Conservation (phyloP, 2,329 filamentous ascomycete genomes). For the Fusarium begoniae region DNA sequence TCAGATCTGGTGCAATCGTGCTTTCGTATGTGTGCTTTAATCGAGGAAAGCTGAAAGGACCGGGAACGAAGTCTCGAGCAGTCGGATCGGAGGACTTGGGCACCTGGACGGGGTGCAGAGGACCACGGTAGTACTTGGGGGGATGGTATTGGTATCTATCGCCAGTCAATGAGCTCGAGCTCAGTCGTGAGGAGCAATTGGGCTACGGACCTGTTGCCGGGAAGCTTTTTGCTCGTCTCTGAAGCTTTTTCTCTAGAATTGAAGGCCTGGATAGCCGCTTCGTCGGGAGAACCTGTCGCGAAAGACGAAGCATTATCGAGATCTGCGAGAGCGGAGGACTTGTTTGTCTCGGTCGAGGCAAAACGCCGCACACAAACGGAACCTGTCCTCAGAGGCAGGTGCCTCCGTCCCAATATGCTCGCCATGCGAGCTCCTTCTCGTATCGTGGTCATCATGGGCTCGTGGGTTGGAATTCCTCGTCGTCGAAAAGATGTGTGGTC, state of each 20-base stretch:
- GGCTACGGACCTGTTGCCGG: constrained; percentile 56
- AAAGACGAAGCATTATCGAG: constrained; percentile 63
- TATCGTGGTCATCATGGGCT: constrained; percentile 51
- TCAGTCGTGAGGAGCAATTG: neutral
- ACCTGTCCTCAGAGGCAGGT: constrained; percentile 38
- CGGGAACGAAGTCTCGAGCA: constrained; percentile 88
- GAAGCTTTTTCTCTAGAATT: constrained; percentile 49
- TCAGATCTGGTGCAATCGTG: constrained; percentile 86
- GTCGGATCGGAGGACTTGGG: constrained; percentile 86
- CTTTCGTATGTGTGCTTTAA: constrained; percentile 90
- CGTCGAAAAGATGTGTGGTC: constrained; percentile 35
- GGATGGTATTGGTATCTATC: constrained; percentile 93
- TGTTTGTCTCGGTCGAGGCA: constrained; percentile 56
- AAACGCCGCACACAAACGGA: constrained; percentile 50
- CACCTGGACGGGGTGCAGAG: constrained; percentile 90
- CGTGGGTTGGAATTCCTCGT: constrained; percentile 21
- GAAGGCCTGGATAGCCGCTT: constrained; percentile 52
- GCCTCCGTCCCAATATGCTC: constrained; percentile 44
- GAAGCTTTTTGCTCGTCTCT: constrained; percentile 52
- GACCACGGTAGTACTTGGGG: constrained; percentile 93
- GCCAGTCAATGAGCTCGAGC: constrained; percentile 10
- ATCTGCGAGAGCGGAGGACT: constrained; percentile 53
- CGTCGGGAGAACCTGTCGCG: constrained; percentile 52
- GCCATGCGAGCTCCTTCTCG: constrained; percentile 52
- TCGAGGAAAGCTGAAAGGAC: constrained; percentile 88